Base-by-base conservation (phyloP, 306 rosid genomes). In the Myrica gale region DNA sequence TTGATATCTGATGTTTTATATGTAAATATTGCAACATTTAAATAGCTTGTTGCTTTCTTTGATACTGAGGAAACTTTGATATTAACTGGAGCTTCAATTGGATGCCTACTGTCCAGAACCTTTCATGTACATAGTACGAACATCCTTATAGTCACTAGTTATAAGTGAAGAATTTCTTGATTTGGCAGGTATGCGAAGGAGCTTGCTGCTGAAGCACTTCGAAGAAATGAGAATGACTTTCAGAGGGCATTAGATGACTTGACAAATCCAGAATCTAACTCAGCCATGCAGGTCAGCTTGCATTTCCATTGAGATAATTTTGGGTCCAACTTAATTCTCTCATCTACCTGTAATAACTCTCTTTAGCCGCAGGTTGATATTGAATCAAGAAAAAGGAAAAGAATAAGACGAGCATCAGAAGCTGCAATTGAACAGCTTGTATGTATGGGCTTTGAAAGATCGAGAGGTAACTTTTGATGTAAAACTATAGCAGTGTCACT, bases 151-250 rank as follows among this genome's bases (percentile, higher is more conserved):
- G 37, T 69, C 50, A 47, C 63, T 53, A 44, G 5, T 72, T 67
- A 75, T 73, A 32, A 32, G 48, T 71, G 58, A 75, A 47, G 48
- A 60, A 42, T 71, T 51, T 37, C 80, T 77, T 72, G 41, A 71
- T 69, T 68, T 74, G 82, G 54, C 81, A 94, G 98, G 76, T 91
- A 86, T 80, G 91, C 82, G 65, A 94, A 82, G 86, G 91, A 87
- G 50, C 96, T 92, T 54, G 96, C 93, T 12, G 96, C 98, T 42
- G 98, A 94, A 85, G 93, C 98, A 61, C 95, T 92, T 75, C 83
- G 93, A 77, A 89, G 84, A 87, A 92, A 90, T 76, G 98, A 92
- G 87, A 94, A 91, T 65, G 93, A 91, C 69, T 71, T 81, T 74
- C 88, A 94, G 65, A 80, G 78, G 81, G 96, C 98, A 26, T 79